Evolutionary conservation across 2,329 filamentous ascomycete species (phyloP), one percentile per base, ranked within the genome.

Genomic region (Aspergillus versicolor): DNA sequence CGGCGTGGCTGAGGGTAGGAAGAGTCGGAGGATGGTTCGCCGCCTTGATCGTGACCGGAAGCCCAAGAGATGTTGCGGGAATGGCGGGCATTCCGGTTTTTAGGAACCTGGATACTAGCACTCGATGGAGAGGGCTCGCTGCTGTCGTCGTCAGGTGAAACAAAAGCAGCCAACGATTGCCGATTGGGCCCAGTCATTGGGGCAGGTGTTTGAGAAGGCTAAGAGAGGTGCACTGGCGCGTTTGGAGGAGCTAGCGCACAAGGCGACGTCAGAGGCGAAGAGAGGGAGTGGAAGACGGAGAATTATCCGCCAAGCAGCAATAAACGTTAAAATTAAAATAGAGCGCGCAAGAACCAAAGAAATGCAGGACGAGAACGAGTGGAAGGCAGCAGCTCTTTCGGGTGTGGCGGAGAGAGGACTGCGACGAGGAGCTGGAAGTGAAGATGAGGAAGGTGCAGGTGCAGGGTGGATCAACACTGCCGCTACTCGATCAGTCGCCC

Each of bases 21-120:
- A 19, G 52, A 56, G 34, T 59, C 50, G 47, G 67, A 58, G 32
- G 66, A 68, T 30, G 68, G 56, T 65, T 70, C 65, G 58, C 62
- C 64, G 61, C 62, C 64, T 60, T 69, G 54, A 60, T 72, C 63
- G 61, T 65, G 70, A 57, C 69, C 70, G 59, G 65, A 71, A 52
- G 70, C 67, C 70, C 71, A 71, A 54, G 71, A 73, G 58, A 68
- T 72, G 41, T 67, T 65, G 56, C 71, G 69, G 61, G 66, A 65
- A 60, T 73, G 71, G 61, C 66, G 70, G 59, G 70, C 70, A 73
- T 72, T 62, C 67, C 69, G 66, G 22, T 61, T 47, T 60, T 68
- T 72, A 59, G 68, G 53, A 21, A 17, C 24, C 9, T 37, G 15
- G 30, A 55, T 27, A 9, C 27, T 30, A 30, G 8, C 9, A 37